Evolutionary conservation across 1,284 basidiomycete genomes (phyloP), one percentile per base, ranked within the genome.

Genomic region (Cutaneotrichosporon spelunceum): DNA sequence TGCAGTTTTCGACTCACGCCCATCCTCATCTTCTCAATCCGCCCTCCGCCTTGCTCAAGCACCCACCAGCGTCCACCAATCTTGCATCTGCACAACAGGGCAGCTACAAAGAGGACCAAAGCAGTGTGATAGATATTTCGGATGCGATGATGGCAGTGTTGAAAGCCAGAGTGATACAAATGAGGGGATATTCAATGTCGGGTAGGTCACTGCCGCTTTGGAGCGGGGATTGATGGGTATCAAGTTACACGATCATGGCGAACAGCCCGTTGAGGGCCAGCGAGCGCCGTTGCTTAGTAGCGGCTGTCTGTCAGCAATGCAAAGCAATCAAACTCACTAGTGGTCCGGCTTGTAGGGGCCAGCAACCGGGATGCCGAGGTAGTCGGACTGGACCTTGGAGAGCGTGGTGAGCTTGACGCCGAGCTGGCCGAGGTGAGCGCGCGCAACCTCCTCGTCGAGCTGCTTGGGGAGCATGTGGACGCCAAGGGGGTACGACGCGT

Each of bases 401-500:
- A 99, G 85, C 70, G 82, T 83, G 66, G 96, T 97, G 78, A 99
- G 86, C 84, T 94, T 94, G 83, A 97, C 91, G 77, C 90, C 90
- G 76, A 97, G 86, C 78, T 91, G 88, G 62, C 84, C 85, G 63
- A 99, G 84, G 81, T 99, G 95, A 60, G 95, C 91, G 70, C 91
- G 89, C 39, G 96, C 95, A 72, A 98, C 96, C 82, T 99, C 95
- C 84, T 99, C 95, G 76, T 99, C 95, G 71, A 98, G 89, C 68
- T 56, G 90, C 87, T 99, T 99, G 72, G 95, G 94, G 50, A 99
- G 85, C 83, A 95, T 92, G 84, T 95, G 92, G 61, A 95, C 93
- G 69, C 93, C 93, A 71, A 96, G 85, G 62, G 89, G 88, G 88
- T 97, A 98, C 66, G 80, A 75, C 66, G 29, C 44, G 42, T 49